phyloP scores from a whole-genome alignment of 2,329 filamentous ascomycete species.

The Fusarium sp. region DNA sequence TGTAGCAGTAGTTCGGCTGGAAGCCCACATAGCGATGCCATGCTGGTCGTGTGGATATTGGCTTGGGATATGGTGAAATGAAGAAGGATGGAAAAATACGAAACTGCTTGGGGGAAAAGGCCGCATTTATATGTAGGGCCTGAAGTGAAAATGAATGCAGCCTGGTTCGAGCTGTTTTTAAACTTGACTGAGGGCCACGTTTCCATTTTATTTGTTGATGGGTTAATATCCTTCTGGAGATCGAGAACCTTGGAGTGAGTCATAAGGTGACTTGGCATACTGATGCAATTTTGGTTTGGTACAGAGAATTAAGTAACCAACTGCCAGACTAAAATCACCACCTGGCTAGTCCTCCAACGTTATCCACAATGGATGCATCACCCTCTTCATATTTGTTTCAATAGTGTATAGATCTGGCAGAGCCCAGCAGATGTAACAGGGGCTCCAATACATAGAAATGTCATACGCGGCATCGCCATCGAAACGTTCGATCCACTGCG shows the following conservation, averaged over 20 bases:
- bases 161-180: constrained; percentile 1
- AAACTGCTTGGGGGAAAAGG: background rate
- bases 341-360: no score
- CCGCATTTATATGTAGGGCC: background rate
- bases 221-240: background rate
- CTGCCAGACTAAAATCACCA: background rate
- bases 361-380: no score
- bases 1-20: constrained; percentile 7
- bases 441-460: no score
- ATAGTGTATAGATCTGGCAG: no score
- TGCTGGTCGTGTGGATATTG: background rate
- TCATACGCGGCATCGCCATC: no score
- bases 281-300: background rate
- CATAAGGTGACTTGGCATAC: background rate
- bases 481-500: no score
- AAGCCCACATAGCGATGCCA: constrained; percentile 7
- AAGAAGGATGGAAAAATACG: background rate
- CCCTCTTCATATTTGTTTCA: no score
- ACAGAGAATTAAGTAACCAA: background rate
- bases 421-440: no score
- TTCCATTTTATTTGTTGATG: background rate
- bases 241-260: background rate
- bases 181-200: background rate
- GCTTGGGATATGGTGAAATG: background rate
- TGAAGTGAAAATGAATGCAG: background rate